Percentiles rank a stretch among this genome's conserved stretches.
These are phyloP conservation scores for Eurotiales sp. DNA, from an alignment of 2,329 filamentous ascomycete species.

Conservation along the genomic window DNA sequence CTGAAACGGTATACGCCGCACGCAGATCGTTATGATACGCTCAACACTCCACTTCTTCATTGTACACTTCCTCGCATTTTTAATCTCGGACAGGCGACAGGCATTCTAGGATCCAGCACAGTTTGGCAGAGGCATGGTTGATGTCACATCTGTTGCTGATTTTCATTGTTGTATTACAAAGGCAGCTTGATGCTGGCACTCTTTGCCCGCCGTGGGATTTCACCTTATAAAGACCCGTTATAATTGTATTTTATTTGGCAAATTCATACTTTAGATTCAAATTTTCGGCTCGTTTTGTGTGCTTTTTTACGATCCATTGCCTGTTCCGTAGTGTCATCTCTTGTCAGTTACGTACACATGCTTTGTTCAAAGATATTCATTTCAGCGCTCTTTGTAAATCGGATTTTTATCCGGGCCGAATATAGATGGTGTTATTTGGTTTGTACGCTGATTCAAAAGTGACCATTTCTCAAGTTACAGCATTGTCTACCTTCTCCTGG, in stretches of 20 bases:
- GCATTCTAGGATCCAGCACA: slow-evolving; percentile 8
- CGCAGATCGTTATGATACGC: slow-evolving; percentile 1
- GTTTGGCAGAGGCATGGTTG: slow-evolving; percentile 4
- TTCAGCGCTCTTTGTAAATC: too few species aligned
- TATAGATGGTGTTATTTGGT: too few species aligned
- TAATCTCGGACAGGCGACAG: slow-evolving; percentile 3
- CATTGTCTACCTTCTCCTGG: too few species aligned
- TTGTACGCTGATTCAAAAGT: too few species aligned
- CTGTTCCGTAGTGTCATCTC: too few species aligned
- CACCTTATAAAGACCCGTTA: slow-evolving; percentile 10
- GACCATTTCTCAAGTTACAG: too few species aligned
- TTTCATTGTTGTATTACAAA: slow-evolving; percentile 10
- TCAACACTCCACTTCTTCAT: slow-evolving; percentile 12
- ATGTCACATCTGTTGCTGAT: slow-evolving; percentile 5
- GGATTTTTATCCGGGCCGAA: too few species aligned
- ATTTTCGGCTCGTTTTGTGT: neutral
- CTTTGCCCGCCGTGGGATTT: slow-evolving; percentile 2
- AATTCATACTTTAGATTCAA: slow-evolving; percentile 5
- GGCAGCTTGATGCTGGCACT: slow-evolving; percentile 14
- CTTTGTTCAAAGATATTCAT: too few species aligned
- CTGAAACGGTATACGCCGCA: neutral
- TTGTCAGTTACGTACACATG: too few species aligned
- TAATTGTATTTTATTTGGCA: slow-evolving; percentile 15
- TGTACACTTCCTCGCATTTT: slow-evolving; percentile 15
- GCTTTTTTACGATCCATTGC: too few species aligned